A percentile compares a stretch with the other conserved stretches of the same genome.
Evolutionary conservation across 129 eudicot genomes (phyloP).

Genomic region (Artemisia argyi): DNA sequence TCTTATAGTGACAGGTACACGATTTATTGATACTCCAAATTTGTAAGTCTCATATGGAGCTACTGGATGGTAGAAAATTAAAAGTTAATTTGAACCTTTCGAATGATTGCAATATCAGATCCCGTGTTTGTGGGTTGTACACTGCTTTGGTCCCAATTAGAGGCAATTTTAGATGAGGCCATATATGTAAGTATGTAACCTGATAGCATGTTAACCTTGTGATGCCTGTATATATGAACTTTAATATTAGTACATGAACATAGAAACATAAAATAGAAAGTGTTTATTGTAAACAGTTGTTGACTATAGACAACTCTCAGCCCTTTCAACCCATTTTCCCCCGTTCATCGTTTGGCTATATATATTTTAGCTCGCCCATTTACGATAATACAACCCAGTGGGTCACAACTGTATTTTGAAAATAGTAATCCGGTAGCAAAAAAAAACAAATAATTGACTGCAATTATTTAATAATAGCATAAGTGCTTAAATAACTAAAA

Average conservation of each 20-base stretch:
- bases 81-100: constrained; percentile 60
- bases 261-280: neutral
- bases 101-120: constrained; percentile 69
- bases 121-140: constrained; percentile 85
- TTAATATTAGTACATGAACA: constrained; percentile 10
- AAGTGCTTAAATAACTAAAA: too few relatives aligned
- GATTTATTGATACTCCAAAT: neutral
- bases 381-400: too few relatives aligned
- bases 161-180: constrained; percentile 78
- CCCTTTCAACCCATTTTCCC: too few relatives aligned
- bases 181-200: constrained; percentile 69
- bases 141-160: constrained; percentile 72
- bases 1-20: neutral
- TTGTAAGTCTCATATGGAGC: neutral
- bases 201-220: constrained; percentile 75
- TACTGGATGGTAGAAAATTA: neutral
- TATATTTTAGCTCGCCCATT: too few relatives aligned
- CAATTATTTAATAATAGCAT: too few relatives aligned
- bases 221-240: constrained; percentile 46
- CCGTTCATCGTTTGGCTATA: too few relatives aligned
- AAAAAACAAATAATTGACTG: too few relatives aligned
- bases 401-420: too few relatives aligned
- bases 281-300: too few relatives aligned
- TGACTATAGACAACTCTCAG: too few relatives aligned
- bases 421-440: too few relatives aligned